A percentile compares a stretch with the other conserved stretches of the same genome.
Evolutionary conservation across 495 filamentous ascomycete genomes (phyloP).

Genomic region (Hypoxylon perforatum): DNA sequence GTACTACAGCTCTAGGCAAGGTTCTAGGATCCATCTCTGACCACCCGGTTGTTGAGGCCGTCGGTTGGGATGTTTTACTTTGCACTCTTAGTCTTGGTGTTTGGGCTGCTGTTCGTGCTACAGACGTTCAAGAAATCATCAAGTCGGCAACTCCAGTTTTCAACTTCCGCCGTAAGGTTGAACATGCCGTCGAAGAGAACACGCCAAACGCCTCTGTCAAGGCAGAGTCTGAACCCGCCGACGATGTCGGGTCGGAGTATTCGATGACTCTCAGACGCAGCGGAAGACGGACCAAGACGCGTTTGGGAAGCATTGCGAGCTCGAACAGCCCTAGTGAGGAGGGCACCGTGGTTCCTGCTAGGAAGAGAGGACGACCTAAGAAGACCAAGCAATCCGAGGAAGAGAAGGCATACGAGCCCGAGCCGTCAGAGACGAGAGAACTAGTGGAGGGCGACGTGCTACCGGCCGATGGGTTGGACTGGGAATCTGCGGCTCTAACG

Average conservation of each 20-base stretch:
- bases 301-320: constrained; percentile 35
- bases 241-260: constrained; percentile 30
- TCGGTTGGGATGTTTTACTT: constrained; percentile 64
- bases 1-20: constrained; percentile 53
- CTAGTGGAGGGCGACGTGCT: constrained; percentile 46
- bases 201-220: constrained; percentile 10
- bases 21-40: constrained; percentile 54
- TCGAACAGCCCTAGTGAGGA: constrained; percentile 32
- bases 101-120: constrained; percentile 63
- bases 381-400: constrained; percentile 45
- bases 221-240: constrained; percentile 26
- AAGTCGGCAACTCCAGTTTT: constrained; percentile 32
- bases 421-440: constrained; percentile 30
- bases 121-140: constrained; percentile 56
- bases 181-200: constrained; percentile 14
- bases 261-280: constrained; percentile 41
- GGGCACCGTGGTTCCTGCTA: constrained; percentile 17
- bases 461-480: constrained; percentile 52
- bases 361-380: constrained; percentile 36
- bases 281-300: constrained; percentile 26
- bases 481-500: constrained; percentile 57
- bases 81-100: constrained; percentile 60
- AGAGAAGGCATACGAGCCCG: constrained; percentile 47
- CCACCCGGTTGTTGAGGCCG: constrained; percentile 61
- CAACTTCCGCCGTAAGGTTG: constrained; percentile 15